Evolutionary conservation across 2,329 filamentous ascomycete genomes (phyloP).

Genomic region (Claviceps sorghi): DNA sequence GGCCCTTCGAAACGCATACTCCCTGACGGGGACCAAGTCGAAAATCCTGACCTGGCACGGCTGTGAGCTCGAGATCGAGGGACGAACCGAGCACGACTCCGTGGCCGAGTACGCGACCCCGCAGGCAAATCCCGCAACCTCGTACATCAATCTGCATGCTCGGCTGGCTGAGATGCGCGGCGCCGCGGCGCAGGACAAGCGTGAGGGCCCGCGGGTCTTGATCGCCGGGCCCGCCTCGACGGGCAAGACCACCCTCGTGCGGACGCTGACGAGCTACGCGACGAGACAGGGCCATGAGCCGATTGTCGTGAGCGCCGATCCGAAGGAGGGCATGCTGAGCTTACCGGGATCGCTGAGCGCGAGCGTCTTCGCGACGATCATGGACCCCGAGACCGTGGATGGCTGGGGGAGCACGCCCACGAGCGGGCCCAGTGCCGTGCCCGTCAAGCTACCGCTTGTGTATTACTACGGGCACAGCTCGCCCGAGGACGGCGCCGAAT

Average conservation of each 20-base stretch:
- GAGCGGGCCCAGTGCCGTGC: slow-evolving; percentile 73
- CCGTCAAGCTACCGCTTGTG: slow-evolving; percentile 81
- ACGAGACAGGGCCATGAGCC: slow-evolving; percentile 61
- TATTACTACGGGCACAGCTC: slow-evolving; percentile 71
- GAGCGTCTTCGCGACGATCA: slow-evolving; percentile 70
- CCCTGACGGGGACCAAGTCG: slow-evolving; percentile 66
- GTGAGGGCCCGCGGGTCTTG: slow-evolving; percentile 64
- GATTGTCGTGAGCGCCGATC: slow-evolving; percentile 71
- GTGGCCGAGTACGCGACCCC: slow-evolving; percentile 50
- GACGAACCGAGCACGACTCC: slow-evolving; percentile 37
- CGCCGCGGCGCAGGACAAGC: slow-evolving; percentile 32
- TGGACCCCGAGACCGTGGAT: slow-evolving; percentile 67
- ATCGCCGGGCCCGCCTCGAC: slow-evolving; percentile 63
- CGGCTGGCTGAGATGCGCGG: slow-evolving; percentile 62
- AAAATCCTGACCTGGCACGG: slow-evolving; percentile 89
- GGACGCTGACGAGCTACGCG: slow-evolving; percentile 66
- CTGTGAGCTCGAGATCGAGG: slow-evolving; percentile 67
- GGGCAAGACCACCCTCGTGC: slow-evolving; percentile 72
- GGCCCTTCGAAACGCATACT: slow-evolving; percentile 64
- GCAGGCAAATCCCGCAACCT: slow-evolving; percentile 67
- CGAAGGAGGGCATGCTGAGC: slow-evolving; percentile 62
- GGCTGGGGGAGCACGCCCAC: slow-evolving; percentile 86
- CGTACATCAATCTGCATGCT: slow-evolving; percentile 76
- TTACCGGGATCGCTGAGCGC: slow-evolving; percentile 73
- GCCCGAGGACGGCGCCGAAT: slow-evolving; percentile 54